A percentile compares a stretch with the other conserved stretches of the same genome.
Conservation (phyloP, 805 yeast species). For the Yamadazyma philogaea region DNA sequence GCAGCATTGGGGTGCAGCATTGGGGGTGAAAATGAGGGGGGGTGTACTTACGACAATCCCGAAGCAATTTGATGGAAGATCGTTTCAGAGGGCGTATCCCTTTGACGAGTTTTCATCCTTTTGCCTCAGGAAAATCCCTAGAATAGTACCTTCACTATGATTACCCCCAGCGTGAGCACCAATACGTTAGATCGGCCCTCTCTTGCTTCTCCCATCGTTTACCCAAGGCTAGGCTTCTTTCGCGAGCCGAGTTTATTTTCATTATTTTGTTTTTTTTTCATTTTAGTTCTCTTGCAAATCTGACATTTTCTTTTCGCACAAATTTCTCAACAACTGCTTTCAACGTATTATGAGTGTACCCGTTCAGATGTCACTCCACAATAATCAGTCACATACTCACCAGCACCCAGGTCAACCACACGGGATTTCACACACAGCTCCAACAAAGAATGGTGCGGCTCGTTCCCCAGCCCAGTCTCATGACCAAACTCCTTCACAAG, state of each 20-base stretch:
- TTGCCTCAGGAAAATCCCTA: too few species aligned
- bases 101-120: too few species aligned
- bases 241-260: background rate
- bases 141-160: background rate
- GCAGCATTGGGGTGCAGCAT: background rate
- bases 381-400: slow-evolving; percentile 1
- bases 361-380: slow-evolving; percentile 16
- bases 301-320: slow-evolving; percentile 5
- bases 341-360: slow-evolving; percentile 19
- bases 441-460: slow-evolving; percentile 4
- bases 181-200: too few species aligned
- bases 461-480: slow-evolving; percentile 6
- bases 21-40: background rate
- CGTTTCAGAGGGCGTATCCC: too few species aligned
- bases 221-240: background rate
- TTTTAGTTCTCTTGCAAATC: slow-evolving; percentile 3
- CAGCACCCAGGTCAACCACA: background rate
- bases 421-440: background rate
- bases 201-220: background rate
- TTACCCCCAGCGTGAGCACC: too few species aligned
- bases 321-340: background rate
- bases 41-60: background rate
- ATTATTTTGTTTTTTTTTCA: background rate
- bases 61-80: background rate
- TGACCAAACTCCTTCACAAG: slow-evolving; percentile 4